Base-by-base conservation (phyloP, 139 green algal genomes). In the Astrephomene gubernaculifera region DNA sequence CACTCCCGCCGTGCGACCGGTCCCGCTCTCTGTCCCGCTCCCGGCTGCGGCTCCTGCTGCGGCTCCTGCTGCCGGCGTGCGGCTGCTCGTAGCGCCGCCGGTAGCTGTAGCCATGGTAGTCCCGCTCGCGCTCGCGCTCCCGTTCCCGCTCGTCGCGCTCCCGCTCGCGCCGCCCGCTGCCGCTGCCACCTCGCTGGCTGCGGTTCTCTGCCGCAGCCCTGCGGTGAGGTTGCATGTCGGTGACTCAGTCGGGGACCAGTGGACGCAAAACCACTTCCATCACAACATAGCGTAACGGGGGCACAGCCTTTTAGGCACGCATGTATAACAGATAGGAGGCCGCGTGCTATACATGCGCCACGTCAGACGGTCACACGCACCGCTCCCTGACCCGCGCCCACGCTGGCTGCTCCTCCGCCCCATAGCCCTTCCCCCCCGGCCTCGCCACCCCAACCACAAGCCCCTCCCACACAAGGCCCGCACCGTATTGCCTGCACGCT, bases 51-150 rank as follows among this genome's bases (percentile, higher is more conserved):
- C 69, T 76, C 39, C 76, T 35, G 64, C 76, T 81, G 7, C 88
- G 41, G 82, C 86, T 90, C 4, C 88, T 73, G 76, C 86, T 88
- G 43, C 79, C 43, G 79, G 79, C 83, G 61, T 76, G 60, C n/a
- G 36, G 33, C 24, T 72, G 73, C 53, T 79, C 70, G 53, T 85
- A 71, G 36, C 70, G 43, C 29, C 67, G 79, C 4, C 78, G 43
- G 60, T 84, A 74, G 43, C 43, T 67, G 64, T 73, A 45, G 38
- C 86, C 79, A 24, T 70, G 54, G 61, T 71, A 60, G 44, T 70
- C 69, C 0, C 79, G 45, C 17, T 78, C 79, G 10, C 79, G 65
- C 45, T 86, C 79, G 8, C 79, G 79, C 45, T 78, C 65, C 24
- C 44, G 31, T 21, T 68, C 45, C 10, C 63, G 65, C 79, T 67